Evolutionary conservation across 1,284 basidiomycete genomes (phyloP).

Genomic region (Cutaneotrichosporon sp.): DNA sequence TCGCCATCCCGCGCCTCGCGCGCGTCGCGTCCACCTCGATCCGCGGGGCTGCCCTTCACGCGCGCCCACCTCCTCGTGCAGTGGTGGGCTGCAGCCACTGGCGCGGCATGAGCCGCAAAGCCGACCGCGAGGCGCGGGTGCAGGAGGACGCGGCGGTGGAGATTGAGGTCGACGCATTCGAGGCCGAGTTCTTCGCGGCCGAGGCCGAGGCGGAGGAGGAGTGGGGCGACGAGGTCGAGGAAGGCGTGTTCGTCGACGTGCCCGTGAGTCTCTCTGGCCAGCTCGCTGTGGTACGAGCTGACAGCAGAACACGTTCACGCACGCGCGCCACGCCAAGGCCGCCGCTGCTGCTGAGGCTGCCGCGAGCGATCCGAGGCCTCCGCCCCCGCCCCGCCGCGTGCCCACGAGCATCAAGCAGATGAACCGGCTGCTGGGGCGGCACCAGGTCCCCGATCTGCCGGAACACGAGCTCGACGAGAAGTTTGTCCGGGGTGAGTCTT

Average conservation of each 20-base stretch:
- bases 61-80: not conserved
- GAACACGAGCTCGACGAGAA: conserved; percentile 52
- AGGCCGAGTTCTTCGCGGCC: not conserved
- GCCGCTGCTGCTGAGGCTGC: not conserved
- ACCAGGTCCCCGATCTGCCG: conserved; percentile 33
- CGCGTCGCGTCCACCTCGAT: not conserved
- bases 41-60: not conserved
- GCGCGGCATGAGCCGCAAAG: not conserved
- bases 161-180: conserved; percentile 9
- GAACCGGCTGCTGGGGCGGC: conserved; percentile 39
- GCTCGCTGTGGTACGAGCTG: not conserved
- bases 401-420: conserved; percentile 39
- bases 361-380: not conserved
- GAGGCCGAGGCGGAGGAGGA: conserved; percentile 9
- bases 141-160: conserved; percentile 14
- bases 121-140: not conserved
- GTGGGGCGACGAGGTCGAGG: conserved; percentile 22
- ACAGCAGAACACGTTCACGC: not conserved
- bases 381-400: not conserved
- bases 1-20: not conserved
- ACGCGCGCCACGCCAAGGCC: not conserved
- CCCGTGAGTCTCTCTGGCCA: conserved; percentile 12
- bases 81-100: not conserved
- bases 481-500: conserved; percentile 50
- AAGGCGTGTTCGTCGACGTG: conserved; percentile 22